phyloP scores from a whole-genome alignment of 148 eudicot genomes.

The Dysphania ambrosioides region DNA sequence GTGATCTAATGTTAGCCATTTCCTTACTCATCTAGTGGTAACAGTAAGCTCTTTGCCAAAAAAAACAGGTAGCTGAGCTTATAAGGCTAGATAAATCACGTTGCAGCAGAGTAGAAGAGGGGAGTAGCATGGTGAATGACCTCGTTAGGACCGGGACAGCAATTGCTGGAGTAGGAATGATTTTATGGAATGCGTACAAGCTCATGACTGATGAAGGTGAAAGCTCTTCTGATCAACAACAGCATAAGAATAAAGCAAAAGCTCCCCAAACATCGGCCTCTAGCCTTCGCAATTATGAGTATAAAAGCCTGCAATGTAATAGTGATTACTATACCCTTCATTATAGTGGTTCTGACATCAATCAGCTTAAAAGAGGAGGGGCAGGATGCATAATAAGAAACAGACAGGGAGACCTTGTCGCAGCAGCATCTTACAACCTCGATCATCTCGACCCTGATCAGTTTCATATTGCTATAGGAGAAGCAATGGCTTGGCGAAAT shows the following conservation, averaged over 20 bases:
- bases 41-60: too few relatives aligned
- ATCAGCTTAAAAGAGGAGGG: slow-evolving; percentile 11
- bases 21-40: background rate
- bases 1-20: background rate
- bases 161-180: too few relatives aligned
- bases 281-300: background rate
- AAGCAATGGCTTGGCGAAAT: background rate
- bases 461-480: slow-evolving; percentile 8
- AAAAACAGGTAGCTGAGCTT: background rate
- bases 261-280: background rate
- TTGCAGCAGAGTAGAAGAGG: background rate
- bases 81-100: background rate
- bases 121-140: too few relatives aligned
- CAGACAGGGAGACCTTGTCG: background rate
- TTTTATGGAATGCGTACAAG: too few relatives aligned
- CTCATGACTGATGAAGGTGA: background rate
- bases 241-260: background rate
- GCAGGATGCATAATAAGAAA: slow-evolving; percentile 20
- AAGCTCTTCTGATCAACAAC: background rate
- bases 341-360: slow-evolving; percentile 10
- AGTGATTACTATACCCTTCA: background rate
- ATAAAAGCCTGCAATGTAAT: background rate
- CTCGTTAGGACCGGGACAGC: too few relatives aligned
- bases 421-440: slow-evolving; percentile 17
- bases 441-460: background rate